Percentiles rank a stretch among this genome's conserved stretches.
phyloP scores from a whole-genome alignment of 495 filamentous ascomycete species.

The Penicillium silybi region DNA sequence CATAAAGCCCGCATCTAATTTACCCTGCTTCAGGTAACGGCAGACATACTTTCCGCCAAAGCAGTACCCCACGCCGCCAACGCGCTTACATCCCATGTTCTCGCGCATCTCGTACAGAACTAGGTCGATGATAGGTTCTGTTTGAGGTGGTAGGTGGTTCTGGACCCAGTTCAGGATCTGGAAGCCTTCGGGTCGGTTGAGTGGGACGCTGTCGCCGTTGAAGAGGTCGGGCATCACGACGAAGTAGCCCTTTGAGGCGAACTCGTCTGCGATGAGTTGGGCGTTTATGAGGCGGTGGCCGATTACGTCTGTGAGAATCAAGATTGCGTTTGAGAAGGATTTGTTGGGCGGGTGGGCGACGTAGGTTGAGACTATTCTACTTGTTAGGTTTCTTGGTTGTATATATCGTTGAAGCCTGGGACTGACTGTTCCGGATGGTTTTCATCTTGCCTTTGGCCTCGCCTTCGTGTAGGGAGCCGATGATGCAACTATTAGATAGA shows the following conservation, averaged over 20 bases:
- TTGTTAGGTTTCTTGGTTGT: neutral
- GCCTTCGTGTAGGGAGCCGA: slow-evolving; percentile 20
- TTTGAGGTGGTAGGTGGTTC: slow-evolving; percentile 42
- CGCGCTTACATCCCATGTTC: slow-evolving; percentile 52
- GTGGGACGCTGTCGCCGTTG: slow-evolving; percentile 23
- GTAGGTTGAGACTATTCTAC: slow-evolving; percentile 18
- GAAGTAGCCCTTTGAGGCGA: slow-evolving; percentile 70
- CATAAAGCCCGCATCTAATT: slow-evolving; percentile 49
- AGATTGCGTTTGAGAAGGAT: slow-evolving; percentile 23
- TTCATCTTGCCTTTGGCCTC: slow-evolving; percentile 19
- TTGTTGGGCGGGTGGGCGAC: slow-evolving; percentile 22
- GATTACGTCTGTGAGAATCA: slow-evolving; percentile 31
- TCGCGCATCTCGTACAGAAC: slow-evolving; percentile 51
- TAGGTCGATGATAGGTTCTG: slow-evolving; percentile 58
- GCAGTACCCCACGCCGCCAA: slow-evolving; percentile 72
- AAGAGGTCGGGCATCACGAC: slow-evolving; percentile 59
- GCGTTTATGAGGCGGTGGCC: slow-evolving; percentile 27
- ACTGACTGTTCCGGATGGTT: slow-evolving; percentile 13
- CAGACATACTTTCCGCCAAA: slow-evolving; percentile 61
- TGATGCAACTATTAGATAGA: slow-evolving; percentile 10
- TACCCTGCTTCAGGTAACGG: slow-evolving; percentile 17
- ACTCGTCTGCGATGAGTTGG: slow-evolving; percentile 60
- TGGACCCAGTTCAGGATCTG: slow-evolving; percentile 27
- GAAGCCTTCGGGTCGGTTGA: slow-evolving; percentile 25
- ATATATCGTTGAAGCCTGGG: neutral